Base-by-base conservation (phyloP, 1,284 basidiomycete species). In the Apiotrichum montevideense region DNA sequence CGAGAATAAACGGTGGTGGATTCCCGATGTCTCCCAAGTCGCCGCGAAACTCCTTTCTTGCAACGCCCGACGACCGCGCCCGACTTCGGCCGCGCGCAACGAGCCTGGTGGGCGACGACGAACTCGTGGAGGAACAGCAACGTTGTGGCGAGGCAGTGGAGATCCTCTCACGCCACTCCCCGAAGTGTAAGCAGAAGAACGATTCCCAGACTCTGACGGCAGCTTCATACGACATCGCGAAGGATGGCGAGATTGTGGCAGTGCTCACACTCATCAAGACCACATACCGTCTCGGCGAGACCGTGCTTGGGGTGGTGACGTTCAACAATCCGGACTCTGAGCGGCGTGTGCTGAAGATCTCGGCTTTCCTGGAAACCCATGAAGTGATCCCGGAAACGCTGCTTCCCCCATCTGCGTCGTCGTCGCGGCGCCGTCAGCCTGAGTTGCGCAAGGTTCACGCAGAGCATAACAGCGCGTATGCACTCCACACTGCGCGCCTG, bases 201-300 rank as follows among this genome's bases (percentile, higher is more conserved):
- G n/a, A 8, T 8, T 11, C 6, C 6, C 11, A 15, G 10, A 21
- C 21, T 21, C 58, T 58, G 39, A 53, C 43, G 2, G 32, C 62
- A 93, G 90, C 87, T 37, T 92, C 90, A 0, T 95, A 90, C 75
- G 92, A 96, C 75, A 90, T 96, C 58, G 87, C 85, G 68, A 93
- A 95, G 78, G 88, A 93, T 49, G 90, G 88, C 0, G 82, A 87
- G 51, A 84, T 85, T 44, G 90, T 95, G 52, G 91, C 92, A 1
- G 85, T 88, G 34, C 76, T 96, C n/a, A 94, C 91, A 0, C 87
- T 96, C 62, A 84, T 88, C 43, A 96, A 95, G 77, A 86, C 86
- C 42, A 87, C 87, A 1, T 95, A 90, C 74, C 79, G 93, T 29
- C 82, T 95, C 0, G 92, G 92, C 3, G 93, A 96, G 77, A 92